Base-by-base conservation (phyloP, 805 yeast genomes). In the Candida loeiensis region DNA sequence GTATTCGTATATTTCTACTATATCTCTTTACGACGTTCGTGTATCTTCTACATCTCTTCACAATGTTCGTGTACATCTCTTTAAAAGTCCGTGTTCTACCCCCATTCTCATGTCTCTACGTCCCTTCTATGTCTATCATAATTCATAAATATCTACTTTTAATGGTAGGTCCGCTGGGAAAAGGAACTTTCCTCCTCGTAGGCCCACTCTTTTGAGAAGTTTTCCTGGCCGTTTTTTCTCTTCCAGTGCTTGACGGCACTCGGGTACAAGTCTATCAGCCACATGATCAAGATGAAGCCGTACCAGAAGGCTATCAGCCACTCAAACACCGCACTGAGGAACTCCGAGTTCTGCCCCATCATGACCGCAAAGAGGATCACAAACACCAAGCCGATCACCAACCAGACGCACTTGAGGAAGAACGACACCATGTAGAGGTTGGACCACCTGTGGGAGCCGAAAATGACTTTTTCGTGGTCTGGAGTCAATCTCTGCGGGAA, bases 261-360 rank as follows among this genome's bases (percentile, higher is more conserved):
- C 21, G 88, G 82, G 50, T 74, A 72, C 48, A 89, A 71, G 56
- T 91, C 97, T 44, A 76, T 71, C 2, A 84, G 65, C 58, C 90
- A 70, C 41, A 81, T 63, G 3, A 82, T 54, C 47, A 82, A 75
- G 45, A 85, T 68, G 24, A 82, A 51, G 3, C 95, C 93, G 56
- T 85, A 90, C 79, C 86, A 81, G 61, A 81, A 90, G n/a, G 91
- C 80, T 31, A 90, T 61, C 3, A 80, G 56, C 98, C 98, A 91
- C 62, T 91, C 98, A 55, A 84, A 78, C 15, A 71, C 66, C 0
- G 89, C 89, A 29, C 80, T 71, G 22, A 73, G 65, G 46, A 73
- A 66, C 27, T 63, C 53, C 6, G 63, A 52, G 19, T 69, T 67
- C 1, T 41, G 38, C 9, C 58, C 56, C 56, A 56, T 53, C 37